Base-by-base conservation (phyloP, 352 stramenopile genomes). In the Phytophthora megakarya region DNA sequence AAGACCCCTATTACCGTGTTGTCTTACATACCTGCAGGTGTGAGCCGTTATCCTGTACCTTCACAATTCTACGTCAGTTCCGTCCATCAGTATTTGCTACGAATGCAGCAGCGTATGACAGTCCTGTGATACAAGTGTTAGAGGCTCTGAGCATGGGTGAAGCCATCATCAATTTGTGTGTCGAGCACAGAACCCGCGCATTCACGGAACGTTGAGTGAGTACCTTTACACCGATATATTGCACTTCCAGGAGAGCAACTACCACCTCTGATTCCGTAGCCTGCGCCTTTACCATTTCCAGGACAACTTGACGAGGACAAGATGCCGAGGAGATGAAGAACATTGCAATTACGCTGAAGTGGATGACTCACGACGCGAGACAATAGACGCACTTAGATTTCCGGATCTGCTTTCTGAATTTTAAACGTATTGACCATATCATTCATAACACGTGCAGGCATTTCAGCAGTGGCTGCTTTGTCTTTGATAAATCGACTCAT, bases 61-160 rank as follows among this genome's bases (percentile, higher is more conserved):
- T 98, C 93, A 6, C 81, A 98, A 12, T 75, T 99, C 33, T 88
- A 94, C 28, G 80, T 98, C 37, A 96, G 96, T 63, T 95, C 96
- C 48, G 95, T 99, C 26, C 96, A 99, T 72, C 96, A 99, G 75
- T 93, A 98, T 72, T 78, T 99, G 40, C 78, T 98, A 18, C 86
- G 88, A 25, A 98, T 91, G 7, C 96, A 98, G 57, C 93, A 98
- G 65, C 78, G 78, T 69, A 89, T 79, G 15, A 88, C 93, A 50
- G 95, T 92, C 23, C 81, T 99, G 53, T 98, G 42, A 95, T 95
- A 13, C 96, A 99, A 66, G 98, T 98, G 53, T 99, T 99, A 71
- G 96, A 99, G 65, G 93, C 93, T 33, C 88, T 99, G 42, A 95
- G 96, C 65, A 74, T 99, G 32, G 89, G 90, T 6, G 81, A 95